Conservation (phyloP, 2,329 filamentous ascomycete genomes). For the Alternaria viburni region DNA sequence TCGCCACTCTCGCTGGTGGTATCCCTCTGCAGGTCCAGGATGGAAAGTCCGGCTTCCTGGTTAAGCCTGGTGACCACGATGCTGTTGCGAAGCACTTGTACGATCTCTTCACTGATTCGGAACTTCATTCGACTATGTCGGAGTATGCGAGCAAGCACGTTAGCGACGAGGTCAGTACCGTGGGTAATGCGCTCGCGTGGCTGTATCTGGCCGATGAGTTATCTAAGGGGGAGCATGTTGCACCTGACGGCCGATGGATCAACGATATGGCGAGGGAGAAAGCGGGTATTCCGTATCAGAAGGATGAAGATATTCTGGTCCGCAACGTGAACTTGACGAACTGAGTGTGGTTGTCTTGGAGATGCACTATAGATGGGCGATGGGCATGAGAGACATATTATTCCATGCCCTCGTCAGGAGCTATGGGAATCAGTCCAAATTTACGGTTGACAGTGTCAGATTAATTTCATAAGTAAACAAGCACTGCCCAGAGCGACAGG, state of each 20-base stretch:
- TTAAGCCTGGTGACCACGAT: slow-evolving; percentile 72
- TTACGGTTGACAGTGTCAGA: background rate
- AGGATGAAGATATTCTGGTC: slow-evolving; percentile 68
- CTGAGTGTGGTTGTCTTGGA: background rate
- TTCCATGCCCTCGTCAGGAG: background rate
- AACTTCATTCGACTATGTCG: slow-evolving; percentile 72
- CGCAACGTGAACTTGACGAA: slow-evolving; percentile 10
- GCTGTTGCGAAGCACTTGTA: slow-evolving; percentile 72
- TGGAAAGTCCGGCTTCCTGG: slow-evolving; percentile 74
- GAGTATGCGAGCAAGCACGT: slow-evolving; percentile 69
- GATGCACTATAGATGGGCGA: background rate
- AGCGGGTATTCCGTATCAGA: slow-evolving; percentile 64
- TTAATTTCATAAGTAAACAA: too few relatives aligned
- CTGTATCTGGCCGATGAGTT: slow-evolving; percentile 76
- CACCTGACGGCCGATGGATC: slow-evolving; percentile 70
- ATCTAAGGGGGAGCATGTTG: slow-evolving; percentile 62
- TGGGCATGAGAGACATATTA: background rate
- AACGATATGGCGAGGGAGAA: slow-evolving; percentile 75
- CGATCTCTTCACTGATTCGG: slow-evolving; percentile 68
- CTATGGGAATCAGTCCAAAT: background rate
- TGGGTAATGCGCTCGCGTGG: slow-evolving; percentile 79
- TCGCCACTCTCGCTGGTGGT: slow-evolving; percentile 77
- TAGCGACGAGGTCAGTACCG: slow-evolving; percentile 81
- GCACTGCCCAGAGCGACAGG: too few relatives aligned
- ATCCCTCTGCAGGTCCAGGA: slow-evolving; percentile 80